Conservation (phyloP, 495 filamentous ascomycete species). For the Chlorociboria aeruginascens region DNA sequence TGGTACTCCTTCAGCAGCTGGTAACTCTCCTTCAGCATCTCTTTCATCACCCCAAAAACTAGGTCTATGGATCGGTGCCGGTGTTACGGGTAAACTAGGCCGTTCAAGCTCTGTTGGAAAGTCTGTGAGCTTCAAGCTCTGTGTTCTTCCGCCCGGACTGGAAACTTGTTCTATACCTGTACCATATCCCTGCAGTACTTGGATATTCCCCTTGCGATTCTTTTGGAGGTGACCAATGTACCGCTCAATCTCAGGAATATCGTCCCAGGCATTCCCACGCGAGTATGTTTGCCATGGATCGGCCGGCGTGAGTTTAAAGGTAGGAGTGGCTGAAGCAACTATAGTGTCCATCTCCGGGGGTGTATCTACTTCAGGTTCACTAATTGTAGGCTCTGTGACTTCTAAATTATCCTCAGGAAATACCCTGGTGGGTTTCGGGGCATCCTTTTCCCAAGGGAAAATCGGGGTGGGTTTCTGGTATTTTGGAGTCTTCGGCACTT, state of each 20-base stretch:
- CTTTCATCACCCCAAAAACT: constrained; percentile 39
- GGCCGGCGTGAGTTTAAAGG: constrained; percentile 27
- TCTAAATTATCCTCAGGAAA: constrained; percentile 56
- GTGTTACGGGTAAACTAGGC: constrained; percentile 84
- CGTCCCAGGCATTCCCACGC: constrained; percentile 78
- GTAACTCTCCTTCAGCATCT: constrained; percentile 45
- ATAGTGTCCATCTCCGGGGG: constrained; percentile 23
- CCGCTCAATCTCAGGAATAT: constrained; percentile 65
- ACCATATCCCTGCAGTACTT: constrained; percentile 33
- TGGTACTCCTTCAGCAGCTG: constrained; percentile 68
- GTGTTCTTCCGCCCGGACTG: constrained; percentile 25
- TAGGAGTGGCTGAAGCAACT: constrained; percentile 29
- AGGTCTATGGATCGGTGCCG: constrained; percentile 56
- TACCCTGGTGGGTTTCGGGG: constrained; percentile 55
- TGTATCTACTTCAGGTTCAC: constrained; percentile 6
- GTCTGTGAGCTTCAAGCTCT: constrained; percentile 61
- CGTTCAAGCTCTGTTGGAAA: constrained; percentile 77
- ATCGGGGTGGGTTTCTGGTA: constrained; percentile 48
- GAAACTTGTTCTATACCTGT: constrained; percentile 19
- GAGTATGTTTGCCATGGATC: constrained; percentile 54
- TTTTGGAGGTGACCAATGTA: constrained; percentile 64
- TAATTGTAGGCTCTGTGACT: constrained; percentile 25
- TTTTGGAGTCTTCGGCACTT: constrained; percentile 51
- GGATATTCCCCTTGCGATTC: constrained; percentile 46
- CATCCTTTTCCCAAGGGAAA: constrained; percentile 75